phyloP scores from a whole-genome alignment of 2,329 filamentous ascomycete species.

The Teratosphaeriaceae sp. region DNA sequence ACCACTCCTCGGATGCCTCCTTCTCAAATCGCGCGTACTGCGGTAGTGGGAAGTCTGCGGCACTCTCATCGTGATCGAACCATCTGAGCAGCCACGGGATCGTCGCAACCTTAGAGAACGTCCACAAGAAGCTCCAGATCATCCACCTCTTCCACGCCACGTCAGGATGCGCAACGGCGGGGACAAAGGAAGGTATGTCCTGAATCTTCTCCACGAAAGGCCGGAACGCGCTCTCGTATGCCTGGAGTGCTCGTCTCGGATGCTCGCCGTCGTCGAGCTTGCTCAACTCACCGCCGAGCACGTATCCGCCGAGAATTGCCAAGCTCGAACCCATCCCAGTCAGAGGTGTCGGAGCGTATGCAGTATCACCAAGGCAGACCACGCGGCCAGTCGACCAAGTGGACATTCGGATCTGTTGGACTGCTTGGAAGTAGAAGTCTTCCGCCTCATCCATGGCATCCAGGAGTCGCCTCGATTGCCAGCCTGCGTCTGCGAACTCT shows the following conservation, averaged over 20 bases:
- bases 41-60: neutral
- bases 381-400: conserved; percentile 28
- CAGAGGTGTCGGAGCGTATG: conserved; percentile 19
- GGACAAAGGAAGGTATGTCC: neutral
- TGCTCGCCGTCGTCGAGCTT: neutral
- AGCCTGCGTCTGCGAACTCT: conserved; percentile 14
- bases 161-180: neutral
- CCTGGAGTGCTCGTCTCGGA: neutral
- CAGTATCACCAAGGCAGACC: conserved; percentile 36
- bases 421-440: conserved; percentile 20
- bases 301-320: neutral
- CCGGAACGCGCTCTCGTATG: neutral
- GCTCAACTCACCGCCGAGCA: neutral
- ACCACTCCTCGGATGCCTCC: too few species aligned
- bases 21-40: neutral
- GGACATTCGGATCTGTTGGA: conserved; percentile 29
- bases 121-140: neutral
- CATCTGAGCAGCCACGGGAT: neutral
- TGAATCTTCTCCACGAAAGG: neutral
- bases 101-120: neutral
- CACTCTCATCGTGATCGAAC: neutral
- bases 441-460: conserved; percentile 13
- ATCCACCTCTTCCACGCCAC: neutral
- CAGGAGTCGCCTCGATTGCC: conserved; percentile 14
- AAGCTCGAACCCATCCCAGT: neutral